These are phyloP conservation scores for Gleditsia sinensis DNA, from an alignment of 306 rosid species.

Conservation along the genomic window DNA sequence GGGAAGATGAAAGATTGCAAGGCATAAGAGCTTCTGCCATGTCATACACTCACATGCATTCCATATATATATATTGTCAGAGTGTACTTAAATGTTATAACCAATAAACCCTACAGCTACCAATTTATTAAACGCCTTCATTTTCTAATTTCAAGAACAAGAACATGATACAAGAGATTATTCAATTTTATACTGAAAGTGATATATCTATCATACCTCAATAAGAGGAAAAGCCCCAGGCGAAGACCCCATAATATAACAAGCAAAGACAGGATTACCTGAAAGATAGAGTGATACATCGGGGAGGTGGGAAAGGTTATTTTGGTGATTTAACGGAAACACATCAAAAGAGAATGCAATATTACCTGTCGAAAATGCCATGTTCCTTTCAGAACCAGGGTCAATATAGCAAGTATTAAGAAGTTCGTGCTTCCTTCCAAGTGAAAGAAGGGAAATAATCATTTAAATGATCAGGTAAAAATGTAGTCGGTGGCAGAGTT, in stretches of 20 bases:
- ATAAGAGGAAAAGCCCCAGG: constrained; percentile 67
- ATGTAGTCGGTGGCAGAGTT: background rate
- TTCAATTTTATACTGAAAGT: background rate
- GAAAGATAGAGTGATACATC: constrained; percentile 35
- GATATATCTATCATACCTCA: constrained; percentile 53
- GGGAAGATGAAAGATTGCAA: too few species aligned
- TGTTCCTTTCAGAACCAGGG: constrained; percentile 66
- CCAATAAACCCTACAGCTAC: background rate
- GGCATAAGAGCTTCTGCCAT: too few species aligned
- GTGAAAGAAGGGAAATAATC: background rate
- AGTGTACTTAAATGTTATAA: too few species aligned
- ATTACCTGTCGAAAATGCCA: constrained; percentile 92
- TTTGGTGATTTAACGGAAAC: background rate
- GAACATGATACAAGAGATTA: background rate
- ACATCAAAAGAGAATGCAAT: background rate
- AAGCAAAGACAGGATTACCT: constrained; percentile 73
- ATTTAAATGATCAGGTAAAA: background rate
- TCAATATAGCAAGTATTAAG: constrained; percentile 73
- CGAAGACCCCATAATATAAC: constrained; percentile 94
- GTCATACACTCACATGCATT: too few species aligned
- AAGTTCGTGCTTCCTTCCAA: constrained; percentile 88
- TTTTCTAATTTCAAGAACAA: background rate
- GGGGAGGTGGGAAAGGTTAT: background rate
- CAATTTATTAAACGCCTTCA: background rate
- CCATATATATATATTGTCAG: too few species aligned